These are phyloP conservation scores for Ustilago hordei DNA, from an alignment of 1,284 basidiomycete genomes.

Conservation along the genomic window DNA sequence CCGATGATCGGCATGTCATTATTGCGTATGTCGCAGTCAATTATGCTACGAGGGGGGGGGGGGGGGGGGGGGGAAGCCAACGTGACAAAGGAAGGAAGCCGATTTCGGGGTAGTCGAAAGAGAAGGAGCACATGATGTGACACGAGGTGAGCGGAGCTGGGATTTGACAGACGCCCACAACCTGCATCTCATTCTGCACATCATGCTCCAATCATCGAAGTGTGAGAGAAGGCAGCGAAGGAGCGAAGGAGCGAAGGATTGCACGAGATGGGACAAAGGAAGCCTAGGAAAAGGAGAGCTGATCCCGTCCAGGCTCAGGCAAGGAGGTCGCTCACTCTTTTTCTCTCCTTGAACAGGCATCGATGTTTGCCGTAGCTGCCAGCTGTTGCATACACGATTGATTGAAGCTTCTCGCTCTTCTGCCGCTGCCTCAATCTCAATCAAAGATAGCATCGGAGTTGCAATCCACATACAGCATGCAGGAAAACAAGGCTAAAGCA, in stretches of 20 bases:
- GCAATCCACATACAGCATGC: conserved; percentile 5
- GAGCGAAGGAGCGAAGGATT: not conserved
- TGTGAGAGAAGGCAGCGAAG: no score
- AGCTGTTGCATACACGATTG: not conserved
- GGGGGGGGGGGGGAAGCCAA: no score
- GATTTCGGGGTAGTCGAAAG: no score
- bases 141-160: conserved; percentile 5
- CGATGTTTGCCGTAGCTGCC: not conserved
- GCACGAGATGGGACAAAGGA: not conserved
- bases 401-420: not conserved
- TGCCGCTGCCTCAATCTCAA: not conserved
- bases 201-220: not conserved
- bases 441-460: conserved; percentile 3
- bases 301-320: conserved; percentile 2
- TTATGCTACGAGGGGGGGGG: not conserved
- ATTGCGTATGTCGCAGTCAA: not conserved
- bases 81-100: no score
- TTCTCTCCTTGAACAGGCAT: not conserved
- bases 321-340: conserved; percentile 5
- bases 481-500: conserved; percentile 29
- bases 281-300: not conserved
- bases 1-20: not conserved
- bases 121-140: conserved; percentile 6
- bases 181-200: conserved; percentile 2
- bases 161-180: not conserved